Evolutionary conservation across 192 early-diverging fungal genomes (phyloP), one percentile per base, ranked within the genome.

Genomic region (Gorgonomyces haynaldii): DNA sequence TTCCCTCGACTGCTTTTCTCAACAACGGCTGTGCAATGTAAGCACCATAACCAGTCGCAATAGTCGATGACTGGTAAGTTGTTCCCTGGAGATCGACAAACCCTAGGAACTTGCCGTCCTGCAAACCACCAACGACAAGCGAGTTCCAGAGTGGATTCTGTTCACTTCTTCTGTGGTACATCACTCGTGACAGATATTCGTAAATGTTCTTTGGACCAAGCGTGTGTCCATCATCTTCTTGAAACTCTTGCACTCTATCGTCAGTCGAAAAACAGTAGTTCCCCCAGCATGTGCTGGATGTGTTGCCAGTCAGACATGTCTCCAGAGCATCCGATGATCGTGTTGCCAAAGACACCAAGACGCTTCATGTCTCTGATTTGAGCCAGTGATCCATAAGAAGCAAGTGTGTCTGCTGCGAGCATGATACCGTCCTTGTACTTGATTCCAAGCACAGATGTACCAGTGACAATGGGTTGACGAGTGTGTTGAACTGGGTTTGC

Each of bases 381-480:
- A 16, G 92, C 86, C 51, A 95, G 56, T 13, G 83, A 86, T 42
- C 95, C 95, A 61, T 91, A 98, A 12, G 95, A 96, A 24, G 84
- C 94, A 80, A 98, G 69, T 56, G 81, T 89, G 62, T 98, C 95
- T 9, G 90, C 85, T 4, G 89, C 89, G 64, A 98, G 76, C 84
- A 98, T 94, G 28, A 98, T 75, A 44, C 95, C 95, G 52, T 92
- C 91, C 62, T 89, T 93, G 78, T 86, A 98, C 69, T 88, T 86
- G 60, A 98, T 72, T 34, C 78, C 95, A 31, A 98, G 56, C 23
- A 96, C 86, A 28, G 91, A 94, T 6, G 89, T 91, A 54, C 91
- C 91, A 13, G 88, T 93, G 13, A 98, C 84, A 26, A 90, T 72
- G 16, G 94, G 94, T 54, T 67, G 59, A 60, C 44, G 54, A 21